phyloP scores from a whole-genome alignment of 140 eudicot species.

The Bidens hawaiensis region DNA sequence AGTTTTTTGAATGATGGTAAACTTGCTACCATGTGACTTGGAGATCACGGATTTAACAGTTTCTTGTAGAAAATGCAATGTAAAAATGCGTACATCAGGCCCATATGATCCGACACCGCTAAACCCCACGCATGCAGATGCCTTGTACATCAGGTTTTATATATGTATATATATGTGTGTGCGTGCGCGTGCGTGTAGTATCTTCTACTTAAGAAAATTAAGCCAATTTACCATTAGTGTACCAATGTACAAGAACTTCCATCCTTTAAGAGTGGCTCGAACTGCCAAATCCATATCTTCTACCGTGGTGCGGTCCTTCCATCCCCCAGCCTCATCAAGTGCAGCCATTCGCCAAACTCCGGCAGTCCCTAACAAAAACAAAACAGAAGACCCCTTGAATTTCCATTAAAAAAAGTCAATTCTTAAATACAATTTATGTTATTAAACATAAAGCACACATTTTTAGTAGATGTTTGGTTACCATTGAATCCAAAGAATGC shows the following conservation, averaged over 20 bases:
- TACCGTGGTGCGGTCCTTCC: neutral
- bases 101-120: no score
- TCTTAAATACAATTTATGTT: neutral
- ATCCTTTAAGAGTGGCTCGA: neutral
- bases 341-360: constrained; percentile 26
- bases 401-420: neutral
- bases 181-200: neutral
- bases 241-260: constrained; percentile 9
- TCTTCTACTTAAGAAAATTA: neutral
- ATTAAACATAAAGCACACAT: no score
- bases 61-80: no score
- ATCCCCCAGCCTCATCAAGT: neutral
- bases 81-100: no score
- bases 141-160: no score
- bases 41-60: no score
- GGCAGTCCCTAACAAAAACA: constrained; percentile 16
- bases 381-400: neutral
- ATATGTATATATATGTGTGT: neutral
- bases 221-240: neutral
- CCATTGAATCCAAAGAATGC: constrained; percentile 17
- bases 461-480: neutral
- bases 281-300: neutral
- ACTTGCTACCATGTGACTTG: no score
- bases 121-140: no score
- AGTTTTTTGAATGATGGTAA: no score